A percentile compares a stretch with the other conserved stretches of the same genome.
phyloP scores from a whole-genome alignment of 345 rosid species.

The Bruguiera gymnorhiza region DNA sequence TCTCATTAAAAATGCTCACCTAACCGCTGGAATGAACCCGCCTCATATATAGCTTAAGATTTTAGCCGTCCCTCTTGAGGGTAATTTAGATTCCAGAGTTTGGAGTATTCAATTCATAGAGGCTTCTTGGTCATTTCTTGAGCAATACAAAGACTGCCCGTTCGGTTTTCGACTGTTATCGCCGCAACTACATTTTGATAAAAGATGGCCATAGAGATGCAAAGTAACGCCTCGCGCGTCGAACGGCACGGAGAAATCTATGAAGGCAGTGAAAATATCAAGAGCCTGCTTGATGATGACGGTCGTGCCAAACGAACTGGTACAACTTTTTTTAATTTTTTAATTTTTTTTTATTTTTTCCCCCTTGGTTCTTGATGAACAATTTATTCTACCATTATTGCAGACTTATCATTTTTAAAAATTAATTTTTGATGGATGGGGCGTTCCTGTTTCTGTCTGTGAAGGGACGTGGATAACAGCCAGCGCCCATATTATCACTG shows the following conservation, averaged over 20 bases:
- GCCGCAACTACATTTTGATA: neutral
- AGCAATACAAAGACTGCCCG: neutral
- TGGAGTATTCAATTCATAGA: neutral
- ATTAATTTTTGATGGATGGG: neutral
- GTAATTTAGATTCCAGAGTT: too few species aligned
- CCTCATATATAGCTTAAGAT: neutral
- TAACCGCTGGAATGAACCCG: neutral
- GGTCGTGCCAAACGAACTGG: slow-evolving; percentile 1
- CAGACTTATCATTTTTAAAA: neutral
- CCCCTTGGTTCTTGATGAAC: neutral
- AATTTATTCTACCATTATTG: neutral
- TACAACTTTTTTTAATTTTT: neutral
- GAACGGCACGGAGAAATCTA: neutral
- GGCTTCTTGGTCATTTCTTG: neutral
- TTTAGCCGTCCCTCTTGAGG: too few species aligned
- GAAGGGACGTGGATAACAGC: slow-evolving; percentile 83
- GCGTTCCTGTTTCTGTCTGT: neutral
- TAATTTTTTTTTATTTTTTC: neutral
- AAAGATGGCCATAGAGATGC: neutral
- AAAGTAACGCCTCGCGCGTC: neutral
- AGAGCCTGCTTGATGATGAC: neutral
- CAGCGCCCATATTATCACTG: slow-evolving; percentile 86
- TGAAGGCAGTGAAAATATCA: neutral
- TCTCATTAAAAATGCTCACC: neutral
- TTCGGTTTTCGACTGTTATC: neutral